Base-by-base conservation (phyloP, 129 eudicot species). In the Ambrosia artemisiifolia region DNA sequence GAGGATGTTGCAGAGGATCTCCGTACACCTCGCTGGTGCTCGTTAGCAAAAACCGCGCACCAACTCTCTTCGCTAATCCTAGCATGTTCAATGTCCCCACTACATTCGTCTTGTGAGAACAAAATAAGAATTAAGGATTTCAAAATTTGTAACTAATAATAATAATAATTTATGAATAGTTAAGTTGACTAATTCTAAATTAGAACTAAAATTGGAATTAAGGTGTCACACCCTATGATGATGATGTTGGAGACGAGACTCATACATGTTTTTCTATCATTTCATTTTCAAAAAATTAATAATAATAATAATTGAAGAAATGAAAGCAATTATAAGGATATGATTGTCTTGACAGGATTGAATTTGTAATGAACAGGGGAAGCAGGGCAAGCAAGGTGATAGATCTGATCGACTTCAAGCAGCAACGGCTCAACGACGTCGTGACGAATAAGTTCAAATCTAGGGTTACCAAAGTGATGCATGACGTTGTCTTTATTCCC, bases 11-110 rank as follows among this genome's bases (percentile, higher is more conserved):
- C 69, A 91, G 70, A 2, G 97, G 97, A 72, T 91, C 97, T 34
- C 97, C 97, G 59, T 91, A 91, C 66, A 91, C 97, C 80, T 91
- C 97, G 24, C 96, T 88, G 75, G 97, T 91, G 70, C 96, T 88
- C 65, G 97, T 91, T 68, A 91, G 83, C 87, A 91, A 61, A 46
- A 91, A 91, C 71, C 97, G 77, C 30, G 97, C 97, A 36, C 97
- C 97, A 2, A 91, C 83, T 59, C 97, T 82, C 79, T 91, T 91
- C 3, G 97, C 97, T 75, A 91, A 73, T 11, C 97, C 97, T 17
- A 91, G 79, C 96, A 91, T 92, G 83, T 92, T 92, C 83, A 92
- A 67, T 4, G 98, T 92, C 18, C 98, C 98, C 50, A 92, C 95
- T 82, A 92, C 98, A 86, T 92, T 92, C 9, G 98, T 92, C 89